Base-by-base conservation (phyloP, 2,329 filamentous ascomycete genomes). In the Ambrosiella xylebori region DNA sequence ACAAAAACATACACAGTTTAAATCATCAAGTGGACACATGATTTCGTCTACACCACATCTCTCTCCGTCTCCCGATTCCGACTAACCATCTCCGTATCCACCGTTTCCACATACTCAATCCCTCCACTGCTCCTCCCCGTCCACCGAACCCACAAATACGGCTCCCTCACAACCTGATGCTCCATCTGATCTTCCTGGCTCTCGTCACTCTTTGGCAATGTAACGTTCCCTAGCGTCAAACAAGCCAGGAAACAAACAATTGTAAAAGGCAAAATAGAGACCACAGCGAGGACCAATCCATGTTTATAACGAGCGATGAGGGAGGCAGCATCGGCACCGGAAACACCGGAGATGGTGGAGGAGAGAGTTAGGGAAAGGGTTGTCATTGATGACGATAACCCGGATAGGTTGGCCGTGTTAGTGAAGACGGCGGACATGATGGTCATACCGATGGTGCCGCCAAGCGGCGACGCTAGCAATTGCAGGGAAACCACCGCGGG, bases 381-480 rank as follows among this genome's bases (percentile, higher is more conserved):
- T 37, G 49, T 7, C 12, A 44, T 37, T n/a, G 40, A 50, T 17
- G n/a, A 54, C 7, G 38, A 9, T 3, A 27, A 9, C 5, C 63
- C 63, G 35, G 64, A 61, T 9, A 70, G 60, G 1, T 66, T 68
- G 5, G 67, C 67, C 3, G 66, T 69, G 61, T 86, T 86, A 64
- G 84, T 84, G 66, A 85, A 85, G 1, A 86, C 81, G 7, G 77
- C 75, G 12, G 80, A 76, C 82, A 86, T 85, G 63, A 86, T 74
- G 0, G 82, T 83, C 51, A 85, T 71, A 0, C 77, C 77, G 2
- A 86, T 67, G 0, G 81, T 84, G 11, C 83, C 82, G 2, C 84
- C 82, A 27, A 86, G 76, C 0, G 80, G 79, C 13, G 78, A 60
- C 1, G 80, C 74, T 57, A 86, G 78, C 0, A 75, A 72, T 66